phyloP scores from a whole-genome alignment of 768 basidiomycete genomes.

The Pleurotus platypus region DNA sequence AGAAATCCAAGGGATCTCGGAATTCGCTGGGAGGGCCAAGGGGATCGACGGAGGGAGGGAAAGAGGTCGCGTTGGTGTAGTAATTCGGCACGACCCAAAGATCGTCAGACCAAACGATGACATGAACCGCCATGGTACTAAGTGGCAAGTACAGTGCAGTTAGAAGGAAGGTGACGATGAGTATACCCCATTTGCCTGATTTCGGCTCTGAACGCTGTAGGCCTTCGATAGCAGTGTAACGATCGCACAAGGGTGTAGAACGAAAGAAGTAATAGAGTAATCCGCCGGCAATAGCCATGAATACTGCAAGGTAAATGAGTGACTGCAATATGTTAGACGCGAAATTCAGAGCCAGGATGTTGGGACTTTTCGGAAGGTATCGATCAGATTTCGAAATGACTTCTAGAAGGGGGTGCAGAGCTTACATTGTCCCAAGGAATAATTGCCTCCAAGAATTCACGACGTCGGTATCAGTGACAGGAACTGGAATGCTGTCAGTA shows the following conservation, averaged over 20 bases:
- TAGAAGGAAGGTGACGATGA: slow-evolving; percentile 62
- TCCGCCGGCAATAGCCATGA: slow-evolving; percentile 49
- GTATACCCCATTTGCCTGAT: slow-evolving; percentile 45
- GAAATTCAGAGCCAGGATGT: slow-evolving; percentile 72
- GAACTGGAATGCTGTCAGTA: slow-evolving; percentile 25
- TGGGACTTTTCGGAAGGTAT: slow-evolving; percentile 44
- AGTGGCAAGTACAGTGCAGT: slow-evolving; percentile 73
- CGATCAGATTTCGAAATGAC: slow-evolving; percentile 4
- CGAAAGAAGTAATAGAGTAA: slow-evolving; percentile 59
- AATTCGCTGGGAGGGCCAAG: slow-evolving; percentile 55
- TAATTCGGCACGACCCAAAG: slow-evolving; percentile 72
- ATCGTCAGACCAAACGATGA: slow-evolving; percentile 75
- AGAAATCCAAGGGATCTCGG: slow-evolving; percentile 66
- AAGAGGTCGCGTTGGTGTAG: slow-evolving; percentile 53
- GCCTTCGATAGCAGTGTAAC: slow-evolving; percentile 49
- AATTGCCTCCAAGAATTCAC: slow-evolving; percentile 52
- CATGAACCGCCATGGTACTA: slow-evolving; percentile 74
- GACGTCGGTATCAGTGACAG: slow-evolving; percentile 31
- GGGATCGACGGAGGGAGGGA: slow-evolving; percentile 44
- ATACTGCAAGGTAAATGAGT: slow-evolving; percentile 54
- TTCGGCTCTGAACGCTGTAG: slow-evolving; percentile 42
- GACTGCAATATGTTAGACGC: slow-evolving; percentile 57
- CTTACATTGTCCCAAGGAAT: slow-evolving; percentile 68
- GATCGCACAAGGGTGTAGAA: slow-evolving; percentile 43
- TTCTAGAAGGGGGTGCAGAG: slow-evolving; percentile 1